Conservation (phyloP, 139 green algal genomes). For the Microglena sp. region DNA sequence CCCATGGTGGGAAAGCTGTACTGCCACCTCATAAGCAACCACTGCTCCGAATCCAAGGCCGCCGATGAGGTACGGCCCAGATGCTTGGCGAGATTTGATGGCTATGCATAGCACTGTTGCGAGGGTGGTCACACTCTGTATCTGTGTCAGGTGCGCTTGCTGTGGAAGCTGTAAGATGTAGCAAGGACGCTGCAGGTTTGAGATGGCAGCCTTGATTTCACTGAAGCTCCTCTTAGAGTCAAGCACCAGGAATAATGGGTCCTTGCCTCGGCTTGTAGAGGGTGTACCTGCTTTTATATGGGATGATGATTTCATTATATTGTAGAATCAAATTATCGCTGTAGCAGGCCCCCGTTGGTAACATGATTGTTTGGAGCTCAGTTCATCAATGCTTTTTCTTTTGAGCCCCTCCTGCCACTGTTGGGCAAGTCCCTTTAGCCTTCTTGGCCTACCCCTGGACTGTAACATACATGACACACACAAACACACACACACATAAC, state of each 20-base stretch:
- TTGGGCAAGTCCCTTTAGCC: too few relatives aligned
- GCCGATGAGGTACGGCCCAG: constrained; percentile 18
- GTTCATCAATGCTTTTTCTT: too few relatives aligned
- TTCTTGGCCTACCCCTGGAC: too few relatives aligned
- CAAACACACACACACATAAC: too few relatives aligned
- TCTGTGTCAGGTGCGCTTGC: constrained; percentile 8
- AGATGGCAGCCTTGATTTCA: background rate
- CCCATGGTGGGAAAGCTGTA: constrained; percentile 31
- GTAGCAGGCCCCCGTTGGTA: too few relatives aligned
- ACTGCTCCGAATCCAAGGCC: constrained; percentile 45
- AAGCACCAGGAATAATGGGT: constrained; percentile 21
- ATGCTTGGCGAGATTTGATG: background rate
- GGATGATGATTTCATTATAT: too few relatives aligned
- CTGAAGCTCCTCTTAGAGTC: constrained; percentile 10
- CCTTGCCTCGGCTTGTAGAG: too few relatives aligned
- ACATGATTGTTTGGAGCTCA: too few relatives aligned
- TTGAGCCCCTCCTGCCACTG: too few relatives aligned
- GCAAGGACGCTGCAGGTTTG: background rate
- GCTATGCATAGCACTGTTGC: constrained; percentile 1
- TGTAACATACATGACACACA: too few relatives aligned
- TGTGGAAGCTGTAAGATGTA: constrained; percentile 1
- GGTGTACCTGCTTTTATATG: too few relatives aligned
- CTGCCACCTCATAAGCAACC: constrained; percentile 63
- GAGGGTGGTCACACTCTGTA: background rate
- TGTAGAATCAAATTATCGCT: too few relatives aligned